These are phyloP conservation scores for Colletotrichum aenigma DNA, from an alignment of 2,329 filamentous ascomycete species.

Conservation along the genomic window DNA sequence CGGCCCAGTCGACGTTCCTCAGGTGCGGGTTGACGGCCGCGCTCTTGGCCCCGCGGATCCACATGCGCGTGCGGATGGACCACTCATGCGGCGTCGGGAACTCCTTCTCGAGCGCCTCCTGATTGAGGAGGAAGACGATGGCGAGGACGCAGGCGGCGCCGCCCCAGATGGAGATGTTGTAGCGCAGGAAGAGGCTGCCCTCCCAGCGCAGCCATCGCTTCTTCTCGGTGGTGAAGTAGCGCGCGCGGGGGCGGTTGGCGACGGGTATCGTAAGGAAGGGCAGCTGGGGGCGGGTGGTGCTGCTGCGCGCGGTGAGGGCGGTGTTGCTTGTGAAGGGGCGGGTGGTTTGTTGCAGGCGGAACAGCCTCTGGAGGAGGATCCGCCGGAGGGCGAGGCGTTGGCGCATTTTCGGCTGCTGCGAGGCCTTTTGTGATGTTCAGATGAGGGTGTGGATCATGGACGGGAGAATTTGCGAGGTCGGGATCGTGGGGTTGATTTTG, in stretches of 20 bases:
- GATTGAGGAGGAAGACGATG: constrained; percentile 68
- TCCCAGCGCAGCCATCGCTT: constrained; percentile 74
- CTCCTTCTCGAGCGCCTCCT: constrained; percentile 75
- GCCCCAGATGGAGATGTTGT: constrained; percentile 68
- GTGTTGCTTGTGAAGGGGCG: constrained; percentile 22
- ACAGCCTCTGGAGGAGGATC: constrained; percentile 28
- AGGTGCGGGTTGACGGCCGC: constrained; percentile 60
- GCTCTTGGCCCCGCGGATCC: constrained; percentile 67
- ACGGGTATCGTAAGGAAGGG: constrained; percentile 55
- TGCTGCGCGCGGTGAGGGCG: constrained; percentile 29
- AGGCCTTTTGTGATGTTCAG: background rate
- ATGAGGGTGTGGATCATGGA: background rate
- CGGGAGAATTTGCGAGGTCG: background rate
- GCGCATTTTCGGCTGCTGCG: constrained; percentile 36
- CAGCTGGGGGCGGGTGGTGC: constrained; percentile 42
- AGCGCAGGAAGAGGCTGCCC: constrained; percentile 71
- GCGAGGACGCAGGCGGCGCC: constrained; percentile 64
- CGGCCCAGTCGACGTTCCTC: constrained; percentile 68
- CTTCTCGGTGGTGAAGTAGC: constrained; percentile 81
- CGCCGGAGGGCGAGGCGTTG: constrained; percentile 40
- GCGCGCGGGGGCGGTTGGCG: constrained; percentile 48
- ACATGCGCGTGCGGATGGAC: constrained; percentile 72
- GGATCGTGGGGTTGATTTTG: background rate
- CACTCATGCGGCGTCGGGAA: constrained; percentile 87
- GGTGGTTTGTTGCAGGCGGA: constrained; percentile 14